These are phyloP conservation scores for Colletotrichum shisoi DNA, from an alignment of 2,329 filamentous ascomycete genomes.

Conservation along the genomic window DNA sequence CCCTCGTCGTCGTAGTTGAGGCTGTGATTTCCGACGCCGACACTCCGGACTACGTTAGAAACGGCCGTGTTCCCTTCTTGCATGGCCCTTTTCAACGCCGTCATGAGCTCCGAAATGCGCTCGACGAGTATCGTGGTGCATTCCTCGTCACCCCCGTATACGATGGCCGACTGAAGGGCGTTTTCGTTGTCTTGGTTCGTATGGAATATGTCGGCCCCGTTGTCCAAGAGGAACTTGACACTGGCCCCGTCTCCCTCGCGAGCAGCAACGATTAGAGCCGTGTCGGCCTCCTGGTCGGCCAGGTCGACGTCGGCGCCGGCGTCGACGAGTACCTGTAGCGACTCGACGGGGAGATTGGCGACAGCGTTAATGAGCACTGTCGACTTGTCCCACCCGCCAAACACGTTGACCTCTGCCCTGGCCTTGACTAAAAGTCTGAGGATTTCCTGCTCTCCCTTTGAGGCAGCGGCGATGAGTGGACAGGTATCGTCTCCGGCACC, in stretches of 20 bases:
- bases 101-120: constrained; percentile 46
- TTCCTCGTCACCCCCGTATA: constrained; percentile 42
- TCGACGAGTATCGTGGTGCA: constrained; percentile 46
- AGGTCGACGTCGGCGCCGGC: constrained; percentile 52
- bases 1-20: constrained; percentile 44
- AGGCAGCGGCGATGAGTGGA: constrained; percentile 51
- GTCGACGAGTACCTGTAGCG: constrained; percentile 47
- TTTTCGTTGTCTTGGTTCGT: constrained; percentile 45
- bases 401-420: constrained; percentile 49
- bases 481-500: constrained; percentile 48
- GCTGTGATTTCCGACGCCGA: constrained; percentile 44
- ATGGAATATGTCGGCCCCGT: constrained; percentile 50
- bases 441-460: constrained; percentile 48
- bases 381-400: constrained; percentile 47
- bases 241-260: constrained; percentile 46
- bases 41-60: constrained; percentile 44
- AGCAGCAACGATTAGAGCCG: constrained; percentile 51
- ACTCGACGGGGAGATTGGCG: constrained; percentile 46
- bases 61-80: constrained; percentile 45
- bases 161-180: constrained; percentile 46
- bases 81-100: constrained; percentile 45
- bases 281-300: constrained; percentile 48
- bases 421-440: constrained; percentile 48
- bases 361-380: constrained; percentile 52
- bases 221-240: constrained; percentile 48